phyloP scores from a whole-genome alignment of 176 grass and related monocot species.

The Carex cristatella region DNA sequence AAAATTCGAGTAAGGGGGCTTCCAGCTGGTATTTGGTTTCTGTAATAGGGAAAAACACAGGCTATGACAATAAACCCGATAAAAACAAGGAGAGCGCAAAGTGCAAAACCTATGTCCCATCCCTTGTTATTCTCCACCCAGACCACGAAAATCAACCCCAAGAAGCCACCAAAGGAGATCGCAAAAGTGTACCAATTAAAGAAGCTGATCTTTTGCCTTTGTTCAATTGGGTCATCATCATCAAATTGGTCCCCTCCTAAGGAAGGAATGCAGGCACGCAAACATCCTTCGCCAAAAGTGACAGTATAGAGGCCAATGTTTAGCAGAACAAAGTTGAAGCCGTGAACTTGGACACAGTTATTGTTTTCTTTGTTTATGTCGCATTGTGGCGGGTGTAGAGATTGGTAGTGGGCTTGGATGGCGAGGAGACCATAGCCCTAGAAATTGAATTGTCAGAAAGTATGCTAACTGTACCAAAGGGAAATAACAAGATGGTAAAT shows the following conservation, averaged over 20 bases:
- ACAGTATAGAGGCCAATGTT: constrained; percentile 44
- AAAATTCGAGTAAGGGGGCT: constrained; percentile 59
- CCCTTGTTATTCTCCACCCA: constrained; percentile 58
- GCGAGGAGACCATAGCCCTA: constrained; percentile 45
- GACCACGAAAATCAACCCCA: constrained; percentile 43
- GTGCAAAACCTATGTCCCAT: constrained; percentile 32
- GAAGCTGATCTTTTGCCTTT: constrained; percentile 35
- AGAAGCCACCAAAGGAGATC: constrained; percentile 31
- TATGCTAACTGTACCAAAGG: background rate
- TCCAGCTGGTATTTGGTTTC: constrained; percentile 45
- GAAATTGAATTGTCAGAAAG: constrained; percentile 1
- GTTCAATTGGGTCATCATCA: constrained; percentile 14
- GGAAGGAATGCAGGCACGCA: constrained; percentile 32
- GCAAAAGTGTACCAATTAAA: constrained; percentile 62
- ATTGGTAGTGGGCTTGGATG: constrained; percentile 34
- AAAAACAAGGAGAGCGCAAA: constrained; percentile 24
- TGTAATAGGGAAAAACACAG: constrained; percentile 33
- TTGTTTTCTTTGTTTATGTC: constrained; percentile 11
- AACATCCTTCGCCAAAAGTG: constrained; percentile 36
- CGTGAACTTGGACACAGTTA: constrained; percentile 15
- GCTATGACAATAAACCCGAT: constrained; percentile 16
- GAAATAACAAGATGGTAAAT: background rate
- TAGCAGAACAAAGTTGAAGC: constrained; percentile 31
- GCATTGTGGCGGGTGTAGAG: constrained; percentile 39
- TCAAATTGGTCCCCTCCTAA: constrained; percentile 68